Percentiles rank a stretch among this genome's conserved stretches.
phyloP scores from a whole-genome alignment of 768 basidiomycete genomes.

The Inosperma sp. region DNA sequence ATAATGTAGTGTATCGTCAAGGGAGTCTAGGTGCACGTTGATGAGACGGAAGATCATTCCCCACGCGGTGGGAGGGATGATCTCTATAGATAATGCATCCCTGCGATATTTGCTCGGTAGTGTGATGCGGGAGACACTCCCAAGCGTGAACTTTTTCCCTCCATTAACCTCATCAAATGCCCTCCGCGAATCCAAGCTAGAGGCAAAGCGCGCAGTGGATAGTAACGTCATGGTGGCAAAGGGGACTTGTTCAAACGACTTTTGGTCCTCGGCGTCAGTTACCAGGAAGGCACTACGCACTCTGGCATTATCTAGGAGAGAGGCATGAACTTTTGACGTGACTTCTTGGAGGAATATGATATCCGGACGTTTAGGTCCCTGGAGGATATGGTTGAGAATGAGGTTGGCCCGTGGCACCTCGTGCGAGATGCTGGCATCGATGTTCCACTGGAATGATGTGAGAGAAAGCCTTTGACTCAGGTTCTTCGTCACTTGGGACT shows the following conservation, averaged over 20 bases:
- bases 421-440: conserved; percentile 31
- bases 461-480: conserved; percentile 24
- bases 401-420: conserved; percentile 31
- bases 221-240: conserved; percentile 38
- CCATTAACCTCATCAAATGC: conserved; percentile 18
- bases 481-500: conserved; percentile 7
- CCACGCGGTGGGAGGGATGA: conserved; percentile 19
- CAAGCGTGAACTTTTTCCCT: conserved; percentile 27
- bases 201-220: conserved; percentile 31
- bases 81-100: conserved; percentile 35
- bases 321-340: conserved; percentile 25
- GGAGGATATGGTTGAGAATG: conserved; percentile 31
- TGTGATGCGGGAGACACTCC: conserved; percentile 24
- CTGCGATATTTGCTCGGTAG: conserved; percentile 37
- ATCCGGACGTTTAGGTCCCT: conserved; percentile 29
- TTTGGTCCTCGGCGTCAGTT: conserved; percentile 37
- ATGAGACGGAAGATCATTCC: conserved; percentile 9
- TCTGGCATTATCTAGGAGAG: conserved; percentile 31
- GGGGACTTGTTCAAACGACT: conserved; percentile 28
- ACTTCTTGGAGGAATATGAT: conserved; percentile 41
- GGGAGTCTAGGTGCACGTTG: conserved; percentile 34
- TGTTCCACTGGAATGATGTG: conserved; percentile 34
- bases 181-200: conserved; percentile 18
- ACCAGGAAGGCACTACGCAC: conserved; percentile 31
- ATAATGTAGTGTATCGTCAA: conserved; percentile 18